Evolutionary conservation across 2,329 filamentous ascomycete species (phyloP).

Genomic region (Phoma sp.): DNA sequence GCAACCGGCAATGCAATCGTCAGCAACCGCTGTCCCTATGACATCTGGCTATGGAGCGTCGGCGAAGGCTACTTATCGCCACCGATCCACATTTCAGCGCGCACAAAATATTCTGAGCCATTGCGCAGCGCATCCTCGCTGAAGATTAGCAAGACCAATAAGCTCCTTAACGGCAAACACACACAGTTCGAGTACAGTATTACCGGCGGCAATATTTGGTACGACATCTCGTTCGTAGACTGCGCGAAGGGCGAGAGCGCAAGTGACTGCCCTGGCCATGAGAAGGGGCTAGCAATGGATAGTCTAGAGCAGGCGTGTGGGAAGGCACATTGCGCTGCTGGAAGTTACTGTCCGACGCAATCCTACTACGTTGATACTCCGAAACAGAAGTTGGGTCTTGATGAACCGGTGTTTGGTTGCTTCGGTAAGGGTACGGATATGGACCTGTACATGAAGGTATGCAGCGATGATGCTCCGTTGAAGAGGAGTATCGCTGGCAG

Average conservation of each 20-base stretch:
- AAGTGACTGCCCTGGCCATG: conserved; percentile 31
- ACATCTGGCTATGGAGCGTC: conserved; percentile 37
- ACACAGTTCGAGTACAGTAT: conserved; percentile 42
- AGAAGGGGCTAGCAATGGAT: conserved; percentile 30
- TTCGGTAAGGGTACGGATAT: conserved; percentile 22
- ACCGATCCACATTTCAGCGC: conserved; percentile 26
- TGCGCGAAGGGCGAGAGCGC: conserved; percentile 33
- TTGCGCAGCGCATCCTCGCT: conserved; percentile 28
- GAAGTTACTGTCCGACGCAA: conserved; percentile 35
- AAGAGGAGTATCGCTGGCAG: conserved; percentile 37
- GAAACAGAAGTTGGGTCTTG: conserved; percentile 27
- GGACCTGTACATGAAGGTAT: conserved; percentile 33
- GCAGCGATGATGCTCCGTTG: conserved; percentile 24
- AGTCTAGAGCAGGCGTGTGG: conserved; percentile 23
- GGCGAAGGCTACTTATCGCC: conserved; percentile 15
- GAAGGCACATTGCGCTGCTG: conserved; percentile 22
- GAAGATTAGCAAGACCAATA: conserved; percentile 36
- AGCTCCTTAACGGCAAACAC: conserved; percentile 27
- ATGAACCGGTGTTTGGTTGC: conserved; percentile 36
- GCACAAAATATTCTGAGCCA: conserved; percentile 28
- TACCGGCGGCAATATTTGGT: conserved; percentile 28
- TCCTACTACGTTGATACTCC: conserved; percentile 36
- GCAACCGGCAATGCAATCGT: conserved; percentile 34
- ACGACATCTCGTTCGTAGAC: conserved; percentile 40
- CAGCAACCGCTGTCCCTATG: conserved; percentile 35